Conservation (phyloP, 2,329 filamentous ascomycete species). For the Pseudogymnoascus pannorum region DNA sequence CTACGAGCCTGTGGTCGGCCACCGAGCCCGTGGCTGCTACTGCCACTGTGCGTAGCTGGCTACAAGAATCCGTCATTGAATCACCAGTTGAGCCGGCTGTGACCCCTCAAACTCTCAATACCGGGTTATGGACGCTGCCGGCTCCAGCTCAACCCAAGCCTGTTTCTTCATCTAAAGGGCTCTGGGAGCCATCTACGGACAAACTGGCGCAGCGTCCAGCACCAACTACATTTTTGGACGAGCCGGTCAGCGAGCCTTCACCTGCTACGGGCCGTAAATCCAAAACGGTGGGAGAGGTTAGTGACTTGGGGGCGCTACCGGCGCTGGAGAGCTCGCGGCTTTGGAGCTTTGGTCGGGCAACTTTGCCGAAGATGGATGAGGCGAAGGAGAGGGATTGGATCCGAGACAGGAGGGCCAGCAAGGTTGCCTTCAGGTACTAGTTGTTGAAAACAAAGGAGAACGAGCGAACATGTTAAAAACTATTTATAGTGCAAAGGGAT, state of each 20-base stretch:
- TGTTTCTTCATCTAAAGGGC: neutral
- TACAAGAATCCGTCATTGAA: neutral
- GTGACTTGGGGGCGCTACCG: neutral
- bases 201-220: neutral
- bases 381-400: neutral
- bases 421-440: constrained; percentile 3
- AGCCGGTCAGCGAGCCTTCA: neutral
- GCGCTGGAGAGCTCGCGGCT: neutral
- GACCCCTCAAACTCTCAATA: neutral
- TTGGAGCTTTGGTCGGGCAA: neutral
- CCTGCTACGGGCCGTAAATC: neutral
- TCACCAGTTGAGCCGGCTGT: neutral
- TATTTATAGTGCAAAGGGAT: neutral
- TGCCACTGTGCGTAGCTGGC: neutral
- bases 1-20: neutral
- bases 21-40: neutral
- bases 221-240: neutral
- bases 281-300: neutral
- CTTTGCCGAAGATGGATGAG: neutral
- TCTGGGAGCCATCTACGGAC: neutral
- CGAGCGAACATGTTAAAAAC: neutral
- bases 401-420: neutral
- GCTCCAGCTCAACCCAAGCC: neutral
- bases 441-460: neutral
- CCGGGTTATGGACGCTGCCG: constrained; percentile 1